Base-by-base conservation (phyloP, 1,284 basidiomycete genomes). In the Lentinula novae-zelandiae region DNA sequence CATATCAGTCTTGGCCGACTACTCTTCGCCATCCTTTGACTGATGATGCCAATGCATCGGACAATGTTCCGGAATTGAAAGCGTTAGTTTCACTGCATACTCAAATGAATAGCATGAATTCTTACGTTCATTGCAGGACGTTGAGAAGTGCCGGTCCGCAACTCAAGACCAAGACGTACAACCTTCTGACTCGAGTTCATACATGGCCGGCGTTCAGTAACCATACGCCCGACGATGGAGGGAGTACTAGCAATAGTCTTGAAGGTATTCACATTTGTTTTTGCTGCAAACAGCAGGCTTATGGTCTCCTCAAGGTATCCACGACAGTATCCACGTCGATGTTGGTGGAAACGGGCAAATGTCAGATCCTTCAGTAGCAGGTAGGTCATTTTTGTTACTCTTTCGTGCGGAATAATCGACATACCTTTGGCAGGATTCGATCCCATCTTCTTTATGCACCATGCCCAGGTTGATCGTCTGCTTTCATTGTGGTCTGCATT, bases 261-360 rank as follows among this genome's bases (percentile, higher is more conserved):
- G 82, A 84, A 62, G 72, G 74, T 15, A 78, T 83, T 51, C 81
- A 84, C 64, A 79, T 82, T 62, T 66, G 68, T 31, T 75, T 83
- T 27, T 20, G 81, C 82, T 59, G 72, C 71, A 38, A 64, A 72
- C 34, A 71, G 76, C 20, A 77, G 77, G 49, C 75, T 79, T 0
- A 71, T 67, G 48, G 81, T 81, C 10, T 27, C 27, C 77, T 82
- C 17, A 82, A 83, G 80, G 74, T 17, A 77, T 83, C 52, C 82
- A 83, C 63, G 80, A 82, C 62, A 67, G 68, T 31, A 75, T 83
- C 17, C 82, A 83, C 58, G 72, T 71, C 39, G 65, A 72, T 39
- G 72, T 77, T 27, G 78, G 77, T 51, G 75, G 79, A 0, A 70
- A 67, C 46, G 81, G 81, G 10, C 78, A 82, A 17, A 82, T 84